These are phyloP conservation scores for Fusarium nelsonii DNA, from an alignment of 2,329 filamentous ascomycete species.

Conservation along the genomic window DNA sequence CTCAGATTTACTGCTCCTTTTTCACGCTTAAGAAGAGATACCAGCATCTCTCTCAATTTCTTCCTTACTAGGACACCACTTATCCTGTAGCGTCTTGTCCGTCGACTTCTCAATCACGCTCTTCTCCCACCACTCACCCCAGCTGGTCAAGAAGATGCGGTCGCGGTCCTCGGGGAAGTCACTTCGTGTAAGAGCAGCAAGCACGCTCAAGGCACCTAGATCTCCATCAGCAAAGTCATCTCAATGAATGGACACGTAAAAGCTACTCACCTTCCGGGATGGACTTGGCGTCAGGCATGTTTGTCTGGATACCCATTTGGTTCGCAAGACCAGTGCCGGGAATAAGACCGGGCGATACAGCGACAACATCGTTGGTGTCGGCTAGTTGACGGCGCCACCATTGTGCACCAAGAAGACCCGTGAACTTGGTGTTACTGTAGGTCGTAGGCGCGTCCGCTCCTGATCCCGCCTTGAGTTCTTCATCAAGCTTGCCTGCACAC, in stretches of 20 bases:
- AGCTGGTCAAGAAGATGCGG: slow-evolving; percentile 66
- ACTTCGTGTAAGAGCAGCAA: slow-evolving; percentile 58
- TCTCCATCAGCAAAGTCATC: slow-evolving; percentile 20
- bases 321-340: slow-evolving; percentile 60
- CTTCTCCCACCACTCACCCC: slow-evolving; percentile 68
- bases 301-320: slow-evolving; percentile 49
- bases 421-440: slow-evolving; percentile 63
- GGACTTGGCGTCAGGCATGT: slow-evolving; percentile 61
- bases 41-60: slow-evolving; percentile 61
- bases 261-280: slow-evolving; percentile 58
- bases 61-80: slow-evolving; percentile 63
- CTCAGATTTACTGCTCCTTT: background rate
- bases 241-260: background rate
- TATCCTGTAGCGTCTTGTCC: slow-evolving; percentile 63
- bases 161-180: slow-evolving; percentile 65
- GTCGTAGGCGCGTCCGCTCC: slow-evolving; percentile 48
- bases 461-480: slow-evolving; percentile 56
- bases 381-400: slow-evolving; percentile 68
- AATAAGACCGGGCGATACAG: slow-evolving; percentile 66
- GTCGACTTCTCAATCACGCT: slow-evolving; percentile 56
- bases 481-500: slow-evolving; percentile 52
- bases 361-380: slow-evolving; percentile 60
- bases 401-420: slow-evolving; percentile 63
- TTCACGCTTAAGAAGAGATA: slow-evolving; percentile 13
- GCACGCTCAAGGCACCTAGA: slow-evolving; percentile 60